Conservation (phyloP, 345 rosid species). For the Tarenaya hassleriana region DNA sequence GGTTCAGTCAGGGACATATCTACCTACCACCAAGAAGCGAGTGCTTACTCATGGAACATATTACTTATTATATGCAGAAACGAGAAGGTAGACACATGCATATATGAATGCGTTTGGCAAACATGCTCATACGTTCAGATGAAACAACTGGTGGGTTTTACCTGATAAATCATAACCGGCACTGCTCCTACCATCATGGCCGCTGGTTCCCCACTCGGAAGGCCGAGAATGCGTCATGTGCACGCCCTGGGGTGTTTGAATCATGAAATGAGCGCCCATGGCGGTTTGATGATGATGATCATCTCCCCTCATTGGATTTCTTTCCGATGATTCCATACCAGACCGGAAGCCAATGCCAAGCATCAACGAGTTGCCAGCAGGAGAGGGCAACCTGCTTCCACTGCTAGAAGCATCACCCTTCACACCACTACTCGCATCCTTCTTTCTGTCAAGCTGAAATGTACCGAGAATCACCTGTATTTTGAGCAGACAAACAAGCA, state of each 20-base stretch:
- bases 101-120: not conserved
- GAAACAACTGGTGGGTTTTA: slow-evolving; percentile 10
- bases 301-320: slow-evolving; percentile 43
- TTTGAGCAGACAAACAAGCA: not conserved
- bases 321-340: slow-evolving; percentile 40
- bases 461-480: slow-evolving; percentile 66
- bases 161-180: slow-evolving; percentile 52
- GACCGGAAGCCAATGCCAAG: slow-evolving; percentile 34
- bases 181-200: slow-evolving; percentile 34
- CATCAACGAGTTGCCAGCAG: slow-evolving; percentile 36
- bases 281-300: slow-evolving; percentile 22
- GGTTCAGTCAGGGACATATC: too few relatives aligned
- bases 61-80: too few relatives aligned
- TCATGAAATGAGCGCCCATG: slow-evolving; percentile 44
- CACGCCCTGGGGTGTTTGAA: slow-evolving; percentile 45
- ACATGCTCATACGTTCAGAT: slow-evolving; percentile 4
- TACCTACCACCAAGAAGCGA: too few relatives aligned
- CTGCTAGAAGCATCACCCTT: slow-evolving; percentile 47
- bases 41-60: too few relatives aligned
- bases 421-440: slow-evolving; percentile 32
- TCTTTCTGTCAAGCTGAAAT: slow-evolving; percentile 50
- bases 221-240: slow-evolving; percentile 36
- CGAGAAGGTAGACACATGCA: too few relatives aligned
- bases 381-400: slow-evolving; percentile 45
- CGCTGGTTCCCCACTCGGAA: slow-evolving; percentile 45